phyloP scores from a whole-genome alignment of 257 asterid genomes.

The Capsicum chinense region DNA sequence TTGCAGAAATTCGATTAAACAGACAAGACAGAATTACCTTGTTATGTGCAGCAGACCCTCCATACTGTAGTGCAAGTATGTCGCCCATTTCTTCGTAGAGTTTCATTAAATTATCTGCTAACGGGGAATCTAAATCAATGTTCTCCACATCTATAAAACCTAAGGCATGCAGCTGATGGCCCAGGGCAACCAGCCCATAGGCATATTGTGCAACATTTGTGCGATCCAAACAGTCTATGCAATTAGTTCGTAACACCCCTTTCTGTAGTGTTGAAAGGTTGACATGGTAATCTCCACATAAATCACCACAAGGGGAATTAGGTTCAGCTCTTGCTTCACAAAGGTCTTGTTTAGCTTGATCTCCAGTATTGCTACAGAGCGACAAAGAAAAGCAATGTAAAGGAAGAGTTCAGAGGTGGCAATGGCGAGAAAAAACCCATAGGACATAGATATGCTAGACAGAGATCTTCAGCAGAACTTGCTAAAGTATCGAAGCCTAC shows the following conservation, averaged over 20 bases:
- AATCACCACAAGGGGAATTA: conserved; percentile 31
- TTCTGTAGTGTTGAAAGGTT: conserved; percentile 66
- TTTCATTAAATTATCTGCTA: conserved; percentile 84
- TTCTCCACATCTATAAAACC: conserved; percentile 58
- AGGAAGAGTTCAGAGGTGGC: neutral
- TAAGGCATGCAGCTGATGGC: conserved; percentile 77
- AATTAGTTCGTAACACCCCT: conserved; percentile 91
- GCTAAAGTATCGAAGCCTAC: neutral
- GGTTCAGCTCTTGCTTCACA: conserved; percentile 33
- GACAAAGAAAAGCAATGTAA: neutral
- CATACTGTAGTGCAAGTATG: conserved; percentile 89
- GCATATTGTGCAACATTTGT: conserved; percentile 97
- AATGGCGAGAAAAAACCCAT: neutral
- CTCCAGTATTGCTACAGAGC: conserved; percentile 30
- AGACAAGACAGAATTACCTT: conserved; percentile 55
- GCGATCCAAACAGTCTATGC: conserved; percentile 97
- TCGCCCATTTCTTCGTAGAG: conserved; percentile 94
- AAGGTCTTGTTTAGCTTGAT: conserved; percentile 46
- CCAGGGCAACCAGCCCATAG: conserved; percentile 83
- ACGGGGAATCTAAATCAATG: conserved; percentile 59
- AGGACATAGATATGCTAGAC: neutral
- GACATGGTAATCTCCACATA: conserved; percentile 34
- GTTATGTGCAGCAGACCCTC: conserved; percentile 98
- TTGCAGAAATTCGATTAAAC: neutral
- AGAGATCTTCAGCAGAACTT: neutral